A percentile compares a stretch with the other conserved stretches of the same genome.
Evolutionary conservation across 768 basidiomycete species (phyloP).

Genomic region (Hypholoma sublateritium): DNA sequence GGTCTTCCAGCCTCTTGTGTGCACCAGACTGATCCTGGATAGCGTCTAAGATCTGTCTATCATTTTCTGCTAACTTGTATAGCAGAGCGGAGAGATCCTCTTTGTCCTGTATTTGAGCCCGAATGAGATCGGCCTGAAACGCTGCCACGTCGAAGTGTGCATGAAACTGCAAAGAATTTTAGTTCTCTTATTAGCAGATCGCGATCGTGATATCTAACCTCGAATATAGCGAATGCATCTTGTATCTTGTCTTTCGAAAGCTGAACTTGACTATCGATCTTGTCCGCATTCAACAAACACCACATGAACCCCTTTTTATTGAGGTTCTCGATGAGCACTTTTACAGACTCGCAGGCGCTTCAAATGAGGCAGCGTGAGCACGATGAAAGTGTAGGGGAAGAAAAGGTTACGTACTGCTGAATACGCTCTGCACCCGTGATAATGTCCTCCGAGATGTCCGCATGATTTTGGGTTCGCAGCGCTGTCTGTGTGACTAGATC

Average conservation of each 20-base stretch:
- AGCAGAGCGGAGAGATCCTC: not conserved
- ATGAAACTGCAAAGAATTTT: not conserved
- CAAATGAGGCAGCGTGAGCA: not conserved
- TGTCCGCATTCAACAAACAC: slow-evolving; percentile 2
- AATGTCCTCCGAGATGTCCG: not conserved
- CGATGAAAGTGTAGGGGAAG: not conserved
- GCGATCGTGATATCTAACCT: not conserved
- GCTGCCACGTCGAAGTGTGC: not conserved
- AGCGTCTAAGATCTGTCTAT: not conserved
- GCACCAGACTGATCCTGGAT: slow-evolving; percentile 7
- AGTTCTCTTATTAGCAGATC: not conserved
- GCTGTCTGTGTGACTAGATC: slow-evolving; percentile 2
- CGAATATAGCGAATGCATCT: not conserved
- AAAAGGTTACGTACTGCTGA: not conserved
- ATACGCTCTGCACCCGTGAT: not conserved
- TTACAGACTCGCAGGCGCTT: slow-evolving; percentile 3
- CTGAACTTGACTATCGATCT: slow-evolving; percentile 2
- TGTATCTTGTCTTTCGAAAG: slow-evolving; percentile 1
- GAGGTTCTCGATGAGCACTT: not conserved
- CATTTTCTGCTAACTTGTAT: slow-evolving; percentile 2
- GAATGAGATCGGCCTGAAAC: slow-evolving; percentile 1
- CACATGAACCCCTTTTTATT: slow-evolving; percentile 2
- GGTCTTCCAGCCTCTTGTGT: slow-evolving; percentile 1
- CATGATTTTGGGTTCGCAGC: not conserved
- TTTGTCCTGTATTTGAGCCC: slow-evolving; percentile 3